A percentile compares a stretch with the other conserved stretches of the same genome.
Conservation (phyloP, 2,329 filamentous ascomycete species). For the Fusarium hostae region DNA sequence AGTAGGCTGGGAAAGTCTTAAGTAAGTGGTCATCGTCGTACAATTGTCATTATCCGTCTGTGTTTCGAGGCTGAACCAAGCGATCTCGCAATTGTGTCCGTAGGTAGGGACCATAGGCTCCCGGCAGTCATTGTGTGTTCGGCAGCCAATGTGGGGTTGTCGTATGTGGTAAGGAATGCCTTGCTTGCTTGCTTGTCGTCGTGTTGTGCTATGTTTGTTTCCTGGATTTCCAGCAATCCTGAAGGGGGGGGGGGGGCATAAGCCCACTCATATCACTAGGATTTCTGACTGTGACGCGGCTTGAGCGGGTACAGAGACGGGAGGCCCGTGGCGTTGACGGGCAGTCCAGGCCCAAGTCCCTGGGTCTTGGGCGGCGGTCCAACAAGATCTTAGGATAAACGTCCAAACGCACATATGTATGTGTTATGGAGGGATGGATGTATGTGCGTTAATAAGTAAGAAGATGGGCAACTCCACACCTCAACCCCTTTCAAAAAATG, state of each 20-base stretch:
- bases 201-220: slow-evolving; percentile 26
- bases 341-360: slow-evolving; percentile 44
- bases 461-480: slow-evolving; percentile 1
- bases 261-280: slow-evolving; percentile 20
- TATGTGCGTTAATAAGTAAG: neutral
- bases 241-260: slow-evolving; percentile 24
- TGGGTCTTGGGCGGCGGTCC: slow-evolving; percentile 33
- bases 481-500: neutral
- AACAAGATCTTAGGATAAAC: slow-evolving; percentile 18
- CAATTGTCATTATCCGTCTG: slow-evolving; percentile 1
- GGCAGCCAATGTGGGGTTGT: slow-evolving; percentile 31
- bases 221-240: slow-evolving; percentile 13
- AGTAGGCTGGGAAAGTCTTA: neutral
- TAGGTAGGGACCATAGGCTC: slow-evolving; percentile 9
- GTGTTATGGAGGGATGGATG: neutral
- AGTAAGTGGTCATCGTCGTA: neutral
- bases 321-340: slow-evolving; percentile 41
- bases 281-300: slow-evolving; percentile 37
- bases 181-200: slow-evolving; percentile 9
- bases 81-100: slow-evolving; percentile 5
- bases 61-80: slow-evolving; percentile 18
- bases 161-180: slow-evolving; percentile 28
- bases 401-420: slow-evolving; percentile 14
- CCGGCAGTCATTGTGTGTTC: slow-evolving; percentile 34
- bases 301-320: slow-evolving; percentile 43